Conservation (phyloP, 495 filamentous ascomycete genomes). For the Daldinia loculata region DNA sequence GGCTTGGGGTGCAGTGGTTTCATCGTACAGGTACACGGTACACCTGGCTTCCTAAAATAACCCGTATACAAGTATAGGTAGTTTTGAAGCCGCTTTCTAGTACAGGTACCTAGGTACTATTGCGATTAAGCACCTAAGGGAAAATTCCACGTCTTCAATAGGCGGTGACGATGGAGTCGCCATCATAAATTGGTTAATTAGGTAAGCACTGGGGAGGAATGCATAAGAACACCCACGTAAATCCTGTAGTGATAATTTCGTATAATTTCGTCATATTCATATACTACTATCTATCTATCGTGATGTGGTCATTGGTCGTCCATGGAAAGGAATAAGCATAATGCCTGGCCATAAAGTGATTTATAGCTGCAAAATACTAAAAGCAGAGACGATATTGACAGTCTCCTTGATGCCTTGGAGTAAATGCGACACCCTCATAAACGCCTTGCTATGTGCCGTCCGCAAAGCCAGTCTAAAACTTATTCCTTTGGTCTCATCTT, state of each 20-base stretch:
- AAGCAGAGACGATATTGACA: constrained; percentile 4
- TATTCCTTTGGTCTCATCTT: constrained; percentile 1
- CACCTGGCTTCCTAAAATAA: background rate
- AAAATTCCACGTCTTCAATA: constrained; percentile 10
- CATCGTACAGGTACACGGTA: constrained; percentile 25
- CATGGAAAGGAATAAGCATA: constrained; percentile 4
- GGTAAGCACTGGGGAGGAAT: no score
- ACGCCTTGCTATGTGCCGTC: constrained; percentile 34
- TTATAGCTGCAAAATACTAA: constrained; percentile 8
- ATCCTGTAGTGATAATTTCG: constrained; percentile 1
- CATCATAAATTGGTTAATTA: no score
- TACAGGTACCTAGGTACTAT: background rate
- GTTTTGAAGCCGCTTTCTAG: background rate
- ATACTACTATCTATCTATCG: constrained; percentile 19
- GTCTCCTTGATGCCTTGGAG: constrained; percentile 8
- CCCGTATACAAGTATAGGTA: background rate
- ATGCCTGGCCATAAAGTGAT: background rate
- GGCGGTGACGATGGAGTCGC: constrained; percentile 12
- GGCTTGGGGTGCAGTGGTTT: constrained; percentile 20
- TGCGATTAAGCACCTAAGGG: background rate
- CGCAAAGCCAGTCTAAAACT: constrained; percentile 10
- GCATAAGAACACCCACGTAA: background rate
- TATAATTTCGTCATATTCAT: constrained; percentile 24
- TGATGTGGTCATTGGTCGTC: background rate
- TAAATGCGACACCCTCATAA: constrained; percentile 21